phyloP scores from a whole-genome alignment of 331 rosid genomes.

The Pyracantha coccinea region DNA sequence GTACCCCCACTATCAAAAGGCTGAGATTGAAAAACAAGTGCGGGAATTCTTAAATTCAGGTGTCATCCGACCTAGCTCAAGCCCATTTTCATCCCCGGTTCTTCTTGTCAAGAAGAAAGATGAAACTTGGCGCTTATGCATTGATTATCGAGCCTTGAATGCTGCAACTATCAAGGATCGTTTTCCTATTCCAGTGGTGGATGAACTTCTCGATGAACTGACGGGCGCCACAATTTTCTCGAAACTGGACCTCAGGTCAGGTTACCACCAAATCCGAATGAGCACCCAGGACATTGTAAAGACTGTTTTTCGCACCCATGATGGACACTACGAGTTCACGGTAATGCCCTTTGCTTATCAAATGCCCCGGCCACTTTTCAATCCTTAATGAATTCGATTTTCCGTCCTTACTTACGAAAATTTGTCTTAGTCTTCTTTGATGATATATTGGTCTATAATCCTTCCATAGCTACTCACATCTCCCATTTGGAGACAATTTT shows the following conservation, averaged over 20 bases:
- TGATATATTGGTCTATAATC: no score
- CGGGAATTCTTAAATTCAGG: accelerated
- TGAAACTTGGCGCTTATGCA: not conserved
- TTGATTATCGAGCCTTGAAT: not conserved
- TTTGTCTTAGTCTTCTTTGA: no score
- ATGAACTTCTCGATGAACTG: not conserved
- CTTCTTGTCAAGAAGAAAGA: not conserved
- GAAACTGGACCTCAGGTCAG: not conserved
- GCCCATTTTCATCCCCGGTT: not conserved
- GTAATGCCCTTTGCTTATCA: no score
- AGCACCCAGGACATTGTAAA: not conserved
- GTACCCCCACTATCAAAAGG: not conserved
- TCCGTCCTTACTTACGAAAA: not conserved
- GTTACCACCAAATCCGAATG: not conserved
- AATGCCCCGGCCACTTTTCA: no score
- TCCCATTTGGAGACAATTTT: no score
- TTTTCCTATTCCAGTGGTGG: not conserved
- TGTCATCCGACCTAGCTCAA: not conserved
- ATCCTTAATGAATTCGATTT: not conserved
- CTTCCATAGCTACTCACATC: no score
- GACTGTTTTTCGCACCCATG: not conserved
- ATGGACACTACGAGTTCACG: not conserved
- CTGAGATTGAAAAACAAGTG: not conserved
- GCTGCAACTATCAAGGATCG: not conserved
- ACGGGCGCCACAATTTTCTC: accelerated